Base-by-base conservation (phyloP, 1,284 basidiomycete genomes). In the Cryptococcus deneoformans region DNA sequence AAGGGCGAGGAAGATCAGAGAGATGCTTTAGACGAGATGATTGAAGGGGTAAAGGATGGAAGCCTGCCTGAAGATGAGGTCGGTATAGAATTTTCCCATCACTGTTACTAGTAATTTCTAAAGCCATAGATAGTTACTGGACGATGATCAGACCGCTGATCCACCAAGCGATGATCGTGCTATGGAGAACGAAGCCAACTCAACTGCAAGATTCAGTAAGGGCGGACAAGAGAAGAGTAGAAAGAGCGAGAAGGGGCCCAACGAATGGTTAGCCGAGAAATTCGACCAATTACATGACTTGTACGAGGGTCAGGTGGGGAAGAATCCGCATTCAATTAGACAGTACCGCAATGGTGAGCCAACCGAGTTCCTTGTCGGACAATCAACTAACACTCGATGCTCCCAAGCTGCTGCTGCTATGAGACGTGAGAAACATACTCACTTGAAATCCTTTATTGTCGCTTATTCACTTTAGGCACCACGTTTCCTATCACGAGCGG, bases 401-500 rank as follows among this genome's bases (percentile, higher is more conserved):
- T 6, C 11, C 37, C 5, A 36, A 64, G 72, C 71, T 16, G 73
- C 72, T 7, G 66, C 66, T 1, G 68, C 72, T 37, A 56, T 77
- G 35, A 56, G 75, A 36, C 66, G 74, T 68, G 40, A 66, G 70
- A 57, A 24, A 86, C 42, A 29, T 29, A 29, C 29, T 29, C 5
- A 29, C 29, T 29, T 7, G 46, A 14, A 44, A 14, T 3, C 9
- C 10, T 56, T 10, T 24, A 42, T 35, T 35, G 20, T 44, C 29
- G 5, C 29, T 29, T 29, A 38, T 7, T 40, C 12, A 16, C 38
- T 7, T 9, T 79, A 57, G 81, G 78, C 45, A 80, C 86, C 67
- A 82, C 84, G 0, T 83, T 78, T 56, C 83, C 84, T 4, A 87
- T 94, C 63, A 80, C 75, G 51, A 83, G 82, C 0, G 80, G 80